phyloP scores from a whole-genome alignment of 306 rosid genomes.

The Gillenia trifoliata region DNA sequence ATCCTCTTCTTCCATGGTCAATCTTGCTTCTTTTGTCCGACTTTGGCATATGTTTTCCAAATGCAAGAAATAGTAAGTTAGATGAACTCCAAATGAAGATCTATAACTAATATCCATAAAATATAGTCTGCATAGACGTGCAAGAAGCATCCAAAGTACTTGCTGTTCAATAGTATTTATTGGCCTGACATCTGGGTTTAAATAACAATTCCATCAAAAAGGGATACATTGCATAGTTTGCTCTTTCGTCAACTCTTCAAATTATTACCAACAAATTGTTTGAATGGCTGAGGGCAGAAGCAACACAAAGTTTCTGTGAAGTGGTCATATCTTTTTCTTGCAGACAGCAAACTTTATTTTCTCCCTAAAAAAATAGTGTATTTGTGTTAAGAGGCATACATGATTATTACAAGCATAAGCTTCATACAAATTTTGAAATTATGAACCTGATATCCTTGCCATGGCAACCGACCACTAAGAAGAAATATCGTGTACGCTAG shows the following conservation, averaged over 20 bases:
- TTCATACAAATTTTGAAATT: not conserved
- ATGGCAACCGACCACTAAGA: slow-evolving; percentile 83
- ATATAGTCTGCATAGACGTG: not conserved
- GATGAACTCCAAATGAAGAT: slow-evolving; percentile 6
- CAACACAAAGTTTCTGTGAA: slow-evolving; percentile 62
- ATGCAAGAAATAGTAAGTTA: slow-evolving; percentile 14
- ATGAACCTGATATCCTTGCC: slow-evolving; percentile 89
- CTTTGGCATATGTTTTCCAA: slow-evolving; percentile 60
- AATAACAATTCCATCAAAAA: slow-evolving; percentile 75
- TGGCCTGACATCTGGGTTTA: slow-evolving; percentile 79
- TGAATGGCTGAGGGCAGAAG: slow-evolving; percentile 81
- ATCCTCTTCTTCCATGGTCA: slow-evolving; percentile 71
- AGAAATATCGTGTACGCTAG: slow-evolving; percentile 90
- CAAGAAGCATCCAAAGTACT: slow-evolving; percentile 27
- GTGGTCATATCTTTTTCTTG: slow-evolving; percentile 88
- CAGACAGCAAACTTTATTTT: slow-evolving; percentile 83
- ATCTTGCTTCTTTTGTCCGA: slow-evolving; percentile 80
- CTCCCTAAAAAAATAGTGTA: slow-evolving; percentile 50
- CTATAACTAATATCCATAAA: not conserved
- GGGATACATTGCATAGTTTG: slow-evolving; percentile 78
- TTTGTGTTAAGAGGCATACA: not conserved
- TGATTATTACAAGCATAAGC: not conserved
- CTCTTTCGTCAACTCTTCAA: slow-evolving; percentile 86
- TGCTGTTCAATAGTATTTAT: slow-evolving; percentile 75
- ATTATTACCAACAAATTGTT: slow-evolving; percentile 76